phyloP scores from a whole-genome alignment of 768 basidiomycete species.

The Daedaleopsis nitida region DNA sequence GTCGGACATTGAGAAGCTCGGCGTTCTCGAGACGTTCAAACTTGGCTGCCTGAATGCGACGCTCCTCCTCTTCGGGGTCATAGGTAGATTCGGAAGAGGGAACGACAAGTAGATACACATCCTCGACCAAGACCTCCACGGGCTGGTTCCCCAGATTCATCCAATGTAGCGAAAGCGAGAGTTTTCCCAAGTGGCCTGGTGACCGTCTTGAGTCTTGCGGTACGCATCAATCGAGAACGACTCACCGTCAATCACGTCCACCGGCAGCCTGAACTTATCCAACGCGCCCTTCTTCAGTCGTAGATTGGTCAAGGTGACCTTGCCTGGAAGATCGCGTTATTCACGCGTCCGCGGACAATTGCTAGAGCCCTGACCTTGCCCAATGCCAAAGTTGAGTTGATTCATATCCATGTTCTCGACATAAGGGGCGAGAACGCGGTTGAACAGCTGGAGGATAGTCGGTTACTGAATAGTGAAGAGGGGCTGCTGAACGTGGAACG shows the following conservation, averaged over 20 bases:
- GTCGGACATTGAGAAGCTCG: conserved; percentile 74
- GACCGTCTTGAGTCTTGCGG: not conserved
- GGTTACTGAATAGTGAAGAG: not conserved
- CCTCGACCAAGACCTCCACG: conserved; percentile 88
- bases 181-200: conserved; percentile 81
- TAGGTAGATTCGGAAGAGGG: conserved; percentile 69
- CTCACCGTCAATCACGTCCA: conserved; percentile 91
- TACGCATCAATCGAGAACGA: not conserved
- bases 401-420: conserved; percentile 95
- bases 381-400: conserved; percentile 92
- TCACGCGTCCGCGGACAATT: not conserved
- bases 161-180: conserved; percentile 87
- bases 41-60: conserved; percentile 81
- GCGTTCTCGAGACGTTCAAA: conserved; percentile 87
- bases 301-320: conserved; percentile 76
- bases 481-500: conserved; percentile 28
- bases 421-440: conserved; percentile 91
- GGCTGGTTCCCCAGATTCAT: conserved; percentile 88
- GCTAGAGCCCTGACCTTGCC: conserved; percentile 56
- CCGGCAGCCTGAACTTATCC: conserved; percentile 93
- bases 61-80: conserved; percentile 85
- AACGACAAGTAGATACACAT: conserved; percentile 92
- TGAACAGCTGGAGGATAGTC: conserved; percentile 62
- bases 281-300: conserved; percentile 91
- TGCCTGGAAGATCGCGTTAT: conserved; percentile 46